Evolutionary conservation across 2,329 filamentous ascomycete species (phyloP).

Genomic region (Microcyclospora pomicola): DNA sequence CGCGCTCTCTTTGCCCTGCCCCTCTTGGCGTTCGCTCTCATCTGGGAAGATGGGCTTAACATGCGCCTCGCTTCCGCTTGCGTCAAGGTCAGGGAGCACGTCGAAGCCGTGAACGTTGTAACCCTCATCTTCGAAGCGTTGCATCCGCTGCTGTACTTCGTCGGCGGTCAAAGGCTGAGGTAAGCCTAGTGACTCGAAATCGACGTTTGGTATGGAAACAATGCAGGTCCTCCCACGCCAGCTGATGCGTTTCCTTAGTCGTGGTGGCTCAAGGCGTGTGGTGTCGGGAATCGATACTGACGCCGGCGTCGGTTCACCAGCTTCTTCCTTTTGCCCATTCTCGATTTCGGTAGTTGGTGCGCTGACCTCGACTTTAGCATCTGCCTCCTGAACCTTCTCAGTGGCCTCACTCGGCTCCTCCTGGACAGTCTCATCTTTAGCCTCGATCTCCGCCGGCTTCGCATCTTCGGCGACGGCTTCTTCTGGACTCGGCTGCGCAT

Average conservation of each 20-base stretch:
- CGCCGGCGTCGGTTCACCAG: background rate
- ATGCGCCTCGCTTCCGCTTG: constrained; percentile 29
- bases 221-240: constrained; percentile 34
- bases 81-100: constrained; percentile 36
- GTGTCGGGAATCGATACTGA: constrained; percentile 3
- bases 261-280: constrained; percentile 19
- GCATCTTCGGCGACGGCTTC: background rate
- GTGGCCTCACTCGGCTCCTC: background rate
- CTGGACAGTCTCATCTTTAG: background rate
- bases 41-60: constrained; percentile 57
- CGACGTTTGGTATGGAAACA: constrained; percentile 31
- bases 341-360: background rate
- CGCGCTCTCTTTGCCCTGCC: constrained; percentile 33
- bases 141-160: constrained; percentile 49
- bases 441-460: background rate
- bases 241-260: constrained; percentile 30
- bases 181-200: constrained; percentile 29
- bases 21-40: constrained; percentile 24
- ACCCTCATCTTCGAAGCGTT: constrained; percentile 53
- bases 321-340: background rate
- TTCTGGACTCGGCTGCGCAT: constrained; percentile 5
- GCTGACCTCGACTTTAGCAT: background rate
- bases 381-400: background rate
- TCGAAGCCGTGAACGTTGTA: constrained; percentile 59
- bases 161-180: constrained; percentile 31